Percentiles rank a stretch among this genome's conserved stretches.
phyloP scores from a whole-genome alignment of 805 yeast species.

The Yueomyces sp. region DNA sequence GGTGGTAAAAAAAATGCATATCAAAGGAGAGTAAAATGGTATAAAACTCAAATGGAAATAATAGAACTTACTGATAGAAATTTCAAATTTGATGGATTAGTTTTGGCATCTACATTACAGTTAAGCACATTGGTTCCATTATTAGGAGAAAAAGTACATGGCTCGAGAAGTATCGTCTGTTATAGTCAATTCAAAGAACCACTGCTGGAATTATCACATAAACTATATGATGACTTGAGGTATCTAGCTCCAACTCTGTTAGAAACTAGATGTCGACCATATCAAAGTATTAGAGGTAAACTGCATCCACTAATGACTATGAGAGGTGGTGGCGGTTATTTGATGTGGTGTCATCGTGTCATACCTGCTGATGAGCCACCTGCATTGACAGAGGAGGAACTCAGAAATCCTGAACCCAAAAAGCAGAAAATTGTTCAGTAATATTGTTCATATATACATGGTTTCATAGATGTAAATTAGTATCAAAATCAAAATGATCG shows the following conservation, averaged over 20 bases:
- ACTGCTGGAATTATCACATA: conserved; percentile 54
- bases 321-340: conserved; percentile 84
- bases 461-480: background rate
- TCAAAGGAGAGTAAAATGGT: conserved; percentile 45
- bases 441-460: background rate
- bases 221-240: conserved; percentile 52
- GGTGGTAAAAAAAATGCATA: conserved; percentile 53
- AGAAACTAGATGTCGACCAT: conserved; percentile 73
- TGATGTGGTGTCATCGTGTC: conserved; percentile 68
- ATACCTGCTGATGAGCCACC: conserved; percentile 33
- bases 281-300: conserved; percentile 88
- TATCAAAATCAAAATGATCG: too few relatives aligned
- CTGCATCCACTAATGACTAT: conserved; percentile 92
- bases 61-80: conserved; percentile 34
- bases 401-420: conserved; percentile 5
- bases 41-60: conserved; percentile 25
- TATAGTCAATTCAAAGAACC: conserved; percentile 74
- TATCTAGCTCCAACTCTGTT: conserved; percentile 71
- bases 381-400: background rate
- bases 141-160: conserved; percentile 54
- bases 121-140: conserved; percentile 50
- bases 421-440: conserved; percentile 1
- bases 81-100: conserved; percentile 59
- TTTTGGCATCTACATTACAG: conserved; percentile 61
- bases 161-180: conserved; percentile 77